Evolutionary conservation across 768 basidiomycete species (phyloP).

Genomic region (Strobilomyces dryophilus): DNA sequence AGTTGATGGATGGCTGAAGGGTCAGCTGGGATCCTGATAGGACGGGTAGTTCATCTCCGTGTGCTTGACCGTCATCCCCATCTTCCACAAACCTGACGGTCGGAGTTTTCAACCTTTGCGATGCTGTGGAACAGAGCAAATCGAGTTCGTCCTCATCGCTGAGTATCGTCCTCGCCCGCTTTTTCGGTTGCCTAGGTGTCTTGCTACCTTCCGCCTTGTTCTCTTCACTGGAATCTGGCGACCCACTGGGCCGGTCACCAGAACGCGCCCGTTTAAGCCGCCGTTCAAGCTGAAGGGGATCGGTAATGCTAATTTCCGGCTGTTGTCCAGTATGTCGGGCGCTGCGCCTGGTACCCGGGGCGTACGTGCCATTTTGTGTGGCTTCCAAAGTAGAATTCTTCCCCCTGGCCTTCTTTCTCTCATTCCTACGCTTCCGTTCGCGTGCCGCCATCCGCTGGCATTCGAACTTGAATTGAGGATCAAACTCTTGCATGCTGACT

Average conservation of each 20-base stretch:
- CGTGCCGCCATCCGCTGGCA: constrained; percentile 84
- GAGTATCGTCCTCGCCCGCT: constrained; percentile 41
- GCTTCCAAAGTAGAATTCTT: constrained; percentile 18
- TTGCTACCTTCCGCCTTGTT: constrained; percentile 38
- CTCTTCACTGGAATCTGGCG: constrained; percentile 45
- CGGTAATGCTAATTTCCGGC: constrained; percentile 70
- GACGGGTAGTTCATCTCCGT: constrained; percentile 14
- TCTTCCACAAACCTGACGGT: constrained; percentile 51
- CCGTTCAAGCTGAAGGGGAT: constrained; percentile 71
- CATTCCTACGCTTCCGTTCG: constrained; percentile 64
- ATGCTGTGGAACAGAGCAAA: constrained; percentile 25
- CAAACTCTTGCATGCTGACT: constrained; percentile 84
- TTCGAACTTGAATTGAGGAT: constrained; percentile 70
- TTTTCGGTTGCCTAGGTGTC: constrained; percentile 45
- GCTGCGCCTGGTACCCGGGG: constrained; percentile 61
- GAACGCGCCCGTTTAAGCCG: constrained; percentile 68
- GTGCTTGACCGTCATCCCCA: constrained; percentile 24
- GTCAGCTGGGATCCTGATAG: constrained; percentile 5
- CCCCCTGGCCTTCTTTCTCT: constrained; percentile 38
- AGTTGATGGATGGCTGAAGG: neutral
- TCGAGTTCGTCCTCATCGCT: constrained; percentile 50
- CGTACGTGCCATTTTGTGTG: constrained; percentile 32
- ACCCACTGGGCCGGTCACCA: constrained; percentile 48
- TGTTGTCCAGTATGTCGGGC: constrained; percentile 68
- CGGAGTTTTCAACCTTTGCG: constrained; percentile 32